Conservation (phyloP, 495 filamentous ascomycete genomes). For the Aspergillus bertholletiae region DNA sequence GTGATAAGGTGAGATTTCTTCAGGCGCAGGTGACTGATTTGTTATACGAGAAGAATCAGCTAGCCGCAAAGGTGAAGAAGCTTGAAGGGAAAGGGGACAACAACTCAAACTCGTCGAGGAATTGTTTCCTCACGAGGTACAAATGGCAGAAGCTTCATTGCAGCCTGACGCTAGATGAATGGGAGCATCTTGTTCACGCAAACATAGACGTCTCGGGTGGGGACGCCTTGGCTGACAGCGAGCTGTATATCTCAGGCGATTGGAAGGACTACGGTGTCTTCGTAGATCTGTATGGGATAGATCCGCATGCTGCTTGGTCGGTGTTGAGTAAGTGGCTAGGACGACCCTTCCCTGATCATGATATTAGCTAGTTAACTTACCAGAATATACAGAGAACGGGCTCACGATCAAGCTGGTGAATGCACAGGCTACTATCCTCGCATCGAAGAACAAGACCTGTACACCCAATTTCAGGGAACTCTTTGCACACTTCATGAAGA, state of each 20-base stretch:
- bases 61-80: too few species aligned
- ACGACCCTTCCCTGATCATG: too few species aligned
- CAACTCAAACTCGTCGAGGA: too few species aligned
- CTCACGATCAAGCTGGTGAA: neutral
- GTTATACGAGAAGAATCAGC: too few species aligned
- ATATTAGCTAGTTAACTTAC: neutral
- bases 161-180: too few species aligned
- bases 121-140: neutral
- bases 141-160: neutral
- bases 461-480: neutral
- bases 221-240: neutral
- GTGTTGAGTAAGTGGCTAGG: neutral
- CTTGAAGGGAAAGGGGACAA: too few species aligned
- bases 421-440: neutral
- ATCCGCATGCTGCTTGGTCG: neutral
- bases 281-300: neutral
- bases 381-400: neutral
- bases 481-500: neutral
- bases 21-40: too few species aligned
- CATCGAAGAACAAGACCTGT: neutral
- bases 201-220: neutral
- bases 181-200: neutral
- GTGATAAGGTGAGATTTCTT: too few species aligned
- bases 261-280: neutral
- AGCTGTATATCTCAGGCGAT: neutral